Base-by-base conservation (phyloP, 257 asterid genomes). In the Nyctanthes arbortristis region DNA sequence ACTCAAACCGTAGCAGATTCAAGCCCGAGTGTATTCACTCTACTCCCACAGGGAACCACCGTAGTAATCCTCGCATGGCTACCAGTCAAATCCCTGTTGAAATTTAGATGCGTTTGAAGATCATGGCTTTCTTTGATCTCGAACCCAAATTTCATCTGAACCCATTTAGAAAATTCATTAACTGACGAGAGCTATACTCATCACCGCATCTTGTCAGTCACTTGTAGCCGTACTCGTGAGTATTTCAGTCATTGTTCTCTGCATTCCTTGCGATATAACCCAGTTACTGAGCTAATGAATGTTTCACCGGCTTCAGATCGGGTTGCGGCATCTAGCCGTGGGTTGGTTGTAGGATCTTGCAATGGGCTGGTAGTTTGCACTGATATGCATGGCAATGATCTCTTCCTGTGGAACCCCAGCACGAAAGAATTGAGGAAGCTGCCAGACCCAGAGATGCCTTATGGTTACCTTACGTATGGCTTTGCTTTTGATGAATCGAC, bases 361-460 rank as follows among this genome's bases (percentile, higher is more conserved):
- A 67, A 77, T 63, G 78, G 81, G 12, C 56, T 77, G 47, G 27
- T 77, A n/a, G n/a, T n/a, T 9, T 73, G 81, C 39, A 31, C 72
- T 14, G 39, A 67, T 3, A 9, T 54, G 3, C 66, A 31, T 24
- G 12, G 31, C 13, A 29, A 13, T 34, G 63, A 57, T 4, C 37
- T 75, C 10, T 59, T 54, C 12, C 4, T 71, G 18, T 71, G 72
- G 73, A 77, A 77, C 39, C 81, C 81, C 3, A 13, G 62, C 10
- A 45, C 74, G 5, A 65, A 64, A 66, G n/a, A 59, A 36, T 1
- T 67, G 31, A 1, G 5, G 37, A 34, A 4, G 37, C 37, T 34
- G n/a, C n/a, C n/a, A n/a, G n/a, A n/a, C n/a, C n/a, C n/a, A n/a
- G n/a, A n/a, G n/a, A n/a, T n/a, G n/a, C n/a, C n/a, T n/a, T n/a